Base-by-base conservation (phyloP, 2,329 filamentous ascomycete species). In the Phaeosphaeria sp. region DNA sequence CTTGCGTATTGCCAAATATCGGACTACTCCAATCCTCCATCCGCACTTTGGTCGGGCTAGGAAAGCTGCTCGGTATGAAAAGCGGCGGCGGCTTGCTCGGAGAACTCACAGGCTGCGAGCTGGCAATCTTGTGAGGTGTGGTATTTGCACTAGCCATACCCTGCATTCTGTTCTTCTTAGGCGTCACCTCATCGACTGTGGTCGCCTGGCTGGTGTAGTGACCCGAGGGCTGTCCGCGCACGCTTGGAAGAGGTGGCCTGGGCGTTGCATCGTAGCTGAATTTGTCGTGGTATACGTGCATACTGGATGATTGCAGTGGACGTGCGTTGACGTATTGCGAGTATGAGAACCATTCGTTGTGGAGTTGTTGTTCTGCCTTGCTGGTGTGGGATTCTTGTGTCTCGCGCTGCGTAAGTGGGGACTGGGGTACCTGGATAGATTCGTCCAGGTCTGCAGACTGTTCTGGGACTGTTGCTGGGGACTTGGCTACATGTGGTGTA, bases 51-150 rank as follows among this genome's bases (percentile, higher is more conserved):
- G 65, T 59, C 1, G 72, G 73, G 46, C 71, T 76, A 0, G 72
- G 72, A 43, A 74, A 73, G 56, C 73, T 76, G 6, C 66, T 71
- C 1, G 74, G 74, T 47, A 76, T 76, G 22, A 75, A 63, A 6
- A 76, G 54, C 3, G 72, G 63, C 6, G 72, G 72, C 3, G 72
- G 73, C 43, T 65, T 66, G 6, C 56, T 57, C 9, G 73, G 69
- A 2, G 69, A 71, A 13, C 66, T 48, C 18, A 60, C 52, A 10
- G 59, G 57, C 25, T 66, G 65, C 4, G 67, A 69, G 44, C 57
- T 66, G 1, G 61, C 61, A 3, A 59, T 56, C 18, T 63, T 65
- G 5, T 66, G 65, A 0, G 73, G 72, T 2, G 72, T 73, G 1
- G 63, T 67, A 11, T 62, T 61, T 11, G 65, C 62, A 36, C 64